Evolutionary conservation across 352 stramenopile genomes (phyloP), one percentile per base, ranked within the genome.

Genomic region (Phytophthora palmivora): DNA sequence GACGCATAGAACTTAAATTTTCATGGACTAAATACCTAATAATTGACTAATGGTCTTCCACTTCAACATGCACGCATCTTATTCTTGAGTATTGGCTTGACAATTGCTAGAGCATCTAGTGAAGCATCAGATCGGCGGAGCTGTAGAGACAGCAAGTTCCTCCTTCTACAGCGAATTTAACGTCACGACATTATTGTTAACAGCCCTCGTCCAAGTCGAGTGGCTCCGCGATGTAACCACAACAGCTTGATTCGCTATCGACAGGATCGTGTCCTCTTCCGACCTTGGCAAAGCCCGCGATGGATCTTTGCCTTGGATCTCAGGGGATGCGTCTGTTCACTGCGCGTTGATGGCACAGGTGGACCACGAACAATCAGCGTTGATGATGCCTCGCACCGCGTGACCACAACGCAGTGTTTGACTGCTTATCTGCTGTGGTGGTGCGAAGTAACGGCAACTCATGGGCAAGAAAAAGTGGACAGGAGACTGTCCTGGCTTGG

Each of bases 391-490:
- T 22, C 55, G 24, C 28, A 14, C 48, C 44, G 24, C 34, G 18
- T 49, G 12, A 41, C 28, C 45, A 42, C 30, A 30, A 53, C 43
- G 19, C 43, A n/a, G 30, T 15, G 33, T 52, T 34, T 38, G 46
- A 51, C 46, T 64, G 37, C 26, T 42, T 63, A 58, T 44, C 22
- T 44, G 12, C 22, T 36, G 36, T 15, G 14, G 3, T 28, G 24
- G 28, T 11, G 30, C 58, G 38, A 58, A 44, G 52, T 69, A 69
- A 58, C 60, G 34, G 52, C 60, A 58, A 49, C 45, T 58, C 24
- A 44, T 28, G 32, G 42, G 58, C 60, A 63, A 41, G 24, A 42
- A 58, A 63, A 71, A 71, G 63, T 71, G 63, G 63, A 71, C 63
- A 71, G 34, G 37, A 39, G 30, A 33, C 38, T 38, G 47, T n/a